phyloP scores from a whole-genome alignment of 73 alveolate genomes.

The Tetrahymena elliotti region DNA sequence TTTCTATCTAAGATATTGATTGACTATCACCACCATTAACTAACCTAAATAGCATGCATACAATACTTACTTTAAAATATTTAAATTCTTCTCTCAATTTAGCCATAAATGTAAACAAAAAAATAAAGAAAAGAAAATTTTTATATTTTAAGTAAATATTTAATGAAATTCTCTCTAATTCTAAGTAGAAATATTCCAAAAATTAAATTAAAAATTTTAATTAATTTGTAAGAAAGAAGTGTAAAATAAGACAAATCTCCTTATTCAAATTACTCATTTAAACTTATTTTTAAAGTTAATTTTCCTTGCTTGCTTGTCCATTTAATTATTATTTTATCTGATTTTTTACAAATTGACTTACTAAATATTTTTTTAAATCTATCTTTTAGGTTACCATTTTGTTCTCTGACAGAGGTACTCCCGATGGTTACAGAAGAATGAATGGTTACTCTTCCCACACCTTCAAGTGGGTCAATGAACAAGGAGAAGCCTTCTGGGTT shows the following conservation, averaged over 20 bases:
- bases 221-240: background rate
- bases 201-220: too few relatives aligned
- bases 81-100: too few relatives aligned
- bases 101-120: too few relatives aligned
- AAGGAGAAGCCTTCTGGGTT: conserved; percentile 72
- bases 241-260: background rate
- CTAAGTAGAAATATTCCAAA: background rate
- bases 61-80: too few relatives aligned
- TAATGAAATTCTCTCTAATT: background rate
- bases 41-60: too few relatives aligned
- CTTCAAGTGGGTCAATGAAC: conserved; percentile 76
- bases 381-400: conserved; percentile 38
- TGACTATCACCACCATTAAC: background rate
- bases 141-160: too few relatives aligned
- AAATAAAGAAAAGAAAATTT: too few relatives aligned
- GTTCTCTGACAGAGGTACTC: conserved; percentile 86
- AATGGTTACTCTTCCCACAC: conserved; percentile 84
- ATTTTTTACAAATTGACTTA: background rate
- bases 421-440: conserved; percentile 87
- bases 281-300: too few relatives aligned
- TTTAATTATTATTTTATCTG: background rate
- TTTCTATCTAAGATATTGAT: background rate
- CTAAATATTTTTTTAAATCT: background rate
- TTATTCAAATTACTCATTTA: background rate
- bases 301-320: too few relatives aligned